These are phyloP conservation scores for Trichoderma atroviride DNA, from an alignment of 2,329 filamentous ascomycete species.

Conservation along the genomic window DNA sequence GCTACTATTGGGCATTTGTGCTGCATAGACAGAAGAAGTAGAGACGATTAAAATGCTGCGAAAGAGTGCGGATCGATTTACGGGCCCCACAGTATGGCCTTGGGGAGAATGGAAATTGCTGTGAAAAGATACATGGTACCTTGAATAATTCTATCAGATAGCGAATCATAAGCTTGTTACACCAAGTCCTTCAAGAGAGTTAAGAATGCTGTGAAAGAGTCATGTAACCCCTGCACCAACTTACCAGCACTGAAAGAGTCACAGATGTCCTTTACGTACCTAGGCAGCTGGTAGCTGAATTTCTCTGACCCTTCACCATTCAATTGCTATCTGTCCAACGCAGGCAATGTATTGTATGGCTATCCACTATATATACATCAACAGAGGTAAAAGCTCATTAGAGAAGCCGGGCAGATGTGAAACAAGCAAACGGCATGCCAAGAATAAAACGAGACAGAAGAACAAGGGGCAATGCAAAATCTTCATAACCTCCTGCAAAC, in stretches of 20 bases:
- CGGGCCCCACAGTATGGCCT: too few species aligned
- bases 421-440: neutral
- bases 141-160: too few species aligned
- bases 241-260: too few species aligned
- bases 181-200: too few species aligned
- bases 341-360: neutral
- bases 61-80: too few species aligned
- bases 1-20: neutral
- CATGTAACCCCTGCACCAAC: too few species aligned
- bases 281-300: neutral
- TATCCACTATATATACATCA: slow-evolving; percentile 10
- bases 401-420: neutral
- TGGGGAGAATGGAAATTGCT: too few species aligned
- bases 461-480: neutral
- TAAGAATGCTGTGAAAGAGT: too few species aligned
- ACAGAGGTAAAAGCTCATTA: neutral
- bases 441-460: neutral
- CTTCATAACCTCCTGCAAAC: neutral
- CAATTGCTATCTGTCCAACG: neutral
- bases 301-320: neutral
- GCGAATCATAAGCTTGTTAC: too few species aligned
- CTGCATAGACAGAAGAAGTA: neutral
- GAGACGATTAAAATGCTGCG: too few species aligned
- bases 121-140: too few species aligned
- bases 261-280: too few species aligned